Evolutionary conservation across 2,329 filamentous ascomycete genomes (phyloP), one percentile per base, ranked within the genome.

Genomic region (Tolypocladium inflatum): DNA sequence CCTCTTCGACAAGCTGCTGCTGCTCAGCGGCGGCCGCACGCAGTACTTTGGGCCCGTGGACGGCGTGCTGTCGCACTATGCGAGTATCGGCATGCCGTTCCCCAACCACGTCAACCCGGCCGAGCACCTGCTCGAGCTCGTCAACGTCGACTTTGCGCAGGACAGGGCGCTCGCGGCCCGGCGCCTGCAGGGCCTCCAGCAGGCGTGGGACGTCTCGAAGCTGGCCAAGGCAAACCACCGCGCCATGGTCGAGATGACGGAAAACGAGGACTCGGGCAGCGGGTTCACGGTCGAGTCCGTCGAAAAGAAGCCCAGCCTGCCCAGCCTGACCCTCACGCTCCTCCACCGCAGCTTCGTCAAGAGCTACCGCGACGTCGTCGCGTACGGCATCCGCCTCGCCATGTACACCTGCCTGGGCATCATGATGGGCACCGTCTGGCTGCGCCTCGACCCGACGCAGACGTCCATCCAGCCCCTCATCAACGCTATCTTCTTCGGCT

Each of bases 401-500:
- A 95, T 95, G 90, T 94, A 95, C 71, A 62, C 66, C 26, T 83
- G 84, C 0, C 78, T 95, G 19, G 90, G 90, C 1, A 83, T 94
- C 64, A 87, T 94, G 82, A 91, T 93, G 87, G 90, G 91, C 6
- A 95, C 91, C 0, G 88, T 95, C 15, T 96, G 89, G 86, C 75
- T 95, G 17, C 84, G 90, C 7, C 78, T 96, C 3, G 74, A 80
- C 4, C 79, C 86, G 0, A 75, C 79, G 0, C 90, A 95, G 68
- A 76, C 80, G 58, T 87, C 88, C 59, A 93, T 96, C 64, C 87
- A 90, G 65, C 85, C 90, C 0, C 89, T 90, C 65, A 90, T 86
- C 71, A 96, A 95, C 69, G 88, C 89, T 54, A 88, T 95, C 55
- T 88, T 88, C 77, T 89, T 88, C 65, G 85, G 87, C 19, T 83